Conservation (phyloP, 331 rosid species). For the Quercus phellos region DNA sequence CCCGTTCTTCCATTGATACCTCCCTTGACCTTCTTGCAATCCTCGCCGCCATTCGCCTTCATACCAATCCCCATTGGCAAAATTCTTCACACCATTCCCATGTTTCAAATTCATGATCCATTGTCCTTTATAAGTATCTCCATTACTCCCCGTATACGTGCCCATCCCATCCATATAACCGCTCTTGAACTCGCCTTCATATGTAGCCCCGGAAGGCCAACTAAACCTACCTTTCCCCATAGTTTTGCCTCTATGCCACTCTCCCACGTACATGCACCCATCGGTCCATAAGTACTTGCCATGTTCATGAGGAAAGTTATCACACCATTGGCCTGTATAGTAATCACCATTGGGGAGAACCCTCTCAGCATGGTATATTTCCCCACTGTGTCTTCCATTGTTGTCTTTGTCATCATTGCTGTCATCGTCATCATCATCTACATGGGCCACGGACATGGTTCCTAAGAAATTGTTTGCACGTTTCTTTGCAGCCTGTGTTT, state of each 20-base stretch:
- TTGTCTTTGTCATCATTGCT: not conserved
- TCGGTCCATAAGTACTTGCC: constrained; percentile 80
- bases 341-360: constrained; percentile 74
- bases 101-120: constrained; percentile 76
- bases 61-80: constrained; percentile 53
- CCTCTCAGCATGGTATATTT: constrained; percentile 49
- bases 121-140: constrained; percentile 62
- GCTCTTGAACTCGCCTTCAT: constrained; percentile 69
- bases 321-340: constrained; percentile 69
- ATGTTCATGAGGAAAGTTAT: constrained; percentile 57
- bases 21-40: constrained; percentile 61
- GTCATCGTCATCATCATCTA: constrained; percentile 28
- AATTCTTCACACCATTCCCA: constrained; percentile 56
- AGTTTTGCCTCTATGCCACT: constrained; percentile 62
- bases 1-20: constrained; percentile 65
- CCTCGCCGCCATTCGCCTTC: constrained; percentile 74
- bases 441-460: constrained; percentile 24
- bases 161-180: constrained; percentile 79
- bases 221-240: constrained; percentile 78
- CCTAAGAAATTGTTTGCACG: constrained; percentile 84
- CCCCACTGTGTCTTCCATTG: constrained; percentile 12
- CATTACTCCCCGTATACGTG: constrained; percentile 47
- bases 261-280: constrained; percentile 77
- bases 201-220: constrained; percentile 85
- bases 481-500: constrained; percentile 67